Evolutionary conservation across 1,284 basidiomycete genomes (phyloP).

Genomic region (Austroboletus olivaceoglutinosus): DNA sequence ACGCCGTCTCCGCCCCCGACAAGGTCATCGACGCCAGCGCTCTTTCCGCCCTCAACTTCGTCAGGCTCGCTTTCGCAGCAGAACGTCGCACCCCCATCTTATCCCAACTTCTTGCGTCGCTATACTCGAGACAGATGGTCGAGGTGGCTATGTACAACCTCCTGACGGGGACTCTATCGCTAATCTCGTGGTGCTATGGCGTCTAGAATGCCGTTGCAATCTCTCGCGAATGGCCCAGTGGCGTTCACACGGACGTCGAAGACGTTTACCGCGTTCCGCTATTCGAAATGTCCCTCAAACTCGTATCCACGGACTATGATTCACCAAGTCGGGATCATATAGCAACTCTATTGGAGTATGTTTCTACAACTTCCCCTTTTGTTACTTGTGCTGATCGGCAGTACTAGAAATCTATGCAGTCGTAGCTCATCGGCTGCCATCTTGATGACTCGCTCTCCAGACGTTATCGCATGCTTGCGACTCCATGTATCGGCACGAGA

Average conservation of each 20-base stretch:
- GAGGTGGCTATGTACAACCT: conserved; percentile 31
- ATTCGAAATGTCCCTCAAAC: conserved; percentile 42
- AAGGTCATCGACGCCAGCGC: conserved; percentile 48
- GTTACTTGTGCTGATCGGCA: not conserved
- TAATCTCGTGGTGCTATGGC: not conserved
- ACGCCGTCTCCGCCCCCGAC: conserved; percentile 39
- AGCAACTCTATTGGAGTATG: conserved; percentile 43
- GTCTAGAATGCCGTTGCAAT: conserved; percentile 48
- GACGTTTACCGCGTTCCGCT: conserved; percentile 41
- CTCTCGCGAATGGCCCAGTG: conserved; percentile 46
- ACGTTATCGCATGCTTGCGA: conserved; percentile 54
- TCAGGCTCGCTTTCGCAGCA: conserved; percentile 43
- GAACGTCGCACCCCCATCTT: conserved; percentile 32
- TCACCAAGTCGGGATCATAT: conserved; percentile 39
- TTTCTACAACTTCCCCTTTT: not conserved
- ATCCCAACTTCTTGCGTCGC: conserved; percentile 34
- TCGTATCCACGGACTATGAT: conserved; percentile 40
- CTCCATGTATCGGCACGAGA: conserved; percentile 35
- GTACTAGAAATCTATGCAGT: conserved; percentile 32
- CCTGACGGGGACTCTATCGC: not conserved
- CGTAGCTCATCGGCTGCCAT: conserved; percentile 36
- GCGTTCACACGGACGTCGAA: conserved; percentile 48
- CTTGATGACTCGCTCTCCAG: conserved; percentile 61
- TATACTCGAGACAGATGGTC: conserved; percentile 38
- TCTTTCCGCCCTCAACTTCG: conserved; percentile 58